phyloP scores from a whole-genome alignment of 2,329 filamentous ascomycete genomes.

The Fusarium succisae region DNA sequence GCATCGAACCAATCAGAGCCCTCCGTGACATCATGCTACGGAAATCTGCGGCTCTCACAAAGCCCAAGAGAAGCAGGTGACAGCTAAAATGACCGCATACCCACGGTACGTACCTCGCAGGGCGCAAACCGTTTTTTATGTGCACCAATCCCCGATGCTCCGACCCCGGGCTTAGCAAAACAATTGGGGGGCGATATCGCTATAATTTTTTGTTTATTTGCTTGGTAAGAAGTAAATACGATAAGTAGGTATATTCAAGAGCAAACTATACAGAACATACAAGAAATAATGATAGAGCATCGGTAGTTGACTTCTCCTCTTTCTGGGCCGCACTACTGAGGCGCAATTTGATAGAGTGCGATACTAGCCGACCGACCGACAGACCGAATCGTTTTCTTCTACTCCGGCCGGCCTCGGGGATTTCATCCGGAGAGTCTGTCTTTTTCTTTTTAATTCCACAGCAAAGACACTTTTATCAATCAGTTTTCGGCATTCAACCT shows the following conservation, averaged over 20 bases:
- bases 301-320: neutral
- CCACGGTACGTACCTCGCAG: conserved; percentile 7
- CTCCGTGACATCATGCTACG: conserved; percentile 36
- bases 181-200: conserved; percentile 22
- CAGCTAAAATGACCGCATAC: conserved; percentile 23
- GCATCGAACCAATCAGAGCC: conserved; percentile 26
- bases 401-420: conserved; percentile 36
- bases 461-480: conserved; percentile 1
- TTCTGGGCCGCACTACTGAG: neutral
- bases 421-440: conserved; percentile 15
- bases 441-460: conserved; percentile 13
- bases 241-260: neutral
- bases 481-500: neutral
- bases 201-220: conserved; percentile 3
- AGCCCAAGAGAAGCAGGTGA: neutral
- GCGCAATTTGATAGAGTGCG: conserved; percentile 14
- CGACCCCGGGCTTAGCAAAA: conserved; percentile 29
- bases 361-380: conserved; percentile 42
- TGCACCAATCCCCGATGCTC: conserved; percentile 34
- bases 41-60: conserved; percentile 37
- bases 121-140: neutral
- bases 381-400: conserved; percentile 23
- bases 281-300: neutral
- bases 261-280: neutral
- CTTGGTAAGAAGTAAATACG: conserved; percentile 9